Evolutionary conservation across 495 filamentous ascomycete species (phyloP).

Genomic region (Collariella sp.): DNA sequence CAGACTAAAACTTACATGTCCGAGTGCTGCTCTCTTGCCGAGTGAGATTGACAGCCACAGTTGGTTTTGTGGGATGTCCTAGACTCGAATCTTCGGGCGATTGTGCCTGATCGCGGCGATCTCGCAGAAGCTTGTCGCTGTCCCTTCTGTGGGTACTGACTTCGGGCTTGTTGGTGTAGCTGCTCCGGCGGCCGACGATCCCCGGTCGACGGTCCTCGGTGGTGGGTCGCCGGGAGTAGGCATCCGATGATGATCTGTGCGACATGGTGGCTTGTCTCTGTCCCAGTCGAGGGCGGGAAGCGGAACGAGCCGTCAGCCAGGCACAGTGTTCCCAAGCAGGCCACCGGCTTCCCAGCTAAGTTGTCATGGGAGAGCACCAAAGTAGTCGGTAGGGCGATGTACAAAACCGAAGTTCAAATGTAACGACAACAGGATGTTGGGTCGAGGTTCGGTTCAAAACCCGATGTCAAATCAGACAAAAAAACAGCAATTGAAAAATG

Average conservation of each 20-base stretch:
- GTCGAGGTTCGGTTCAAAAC: no score
- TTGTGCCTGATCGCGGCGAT: not conserved
- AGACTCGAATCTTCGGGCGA: not conserved
- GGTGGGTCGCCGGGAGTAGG: conserved; percentile 17
- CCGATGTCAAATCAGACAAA: no score
- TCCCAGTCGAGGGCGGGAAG: not conserved
- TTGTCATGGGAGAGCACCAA: not conserved
- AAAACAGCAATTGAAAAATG: no score
- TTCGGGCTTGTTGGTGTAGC: not conserved
- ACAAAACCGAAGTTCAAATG: not conserved
- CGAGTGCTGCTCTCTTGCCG: not conserved
- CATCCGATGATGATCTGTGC: conserved; percentile 11
- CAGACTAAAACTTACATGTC: not conserved
- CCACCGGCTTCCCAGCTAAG: not conserved
- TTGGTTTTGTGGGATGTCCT: not conserved
- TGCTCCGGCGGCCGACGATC: conserved; percentile 14
- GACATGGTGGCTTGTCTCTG: conserved; percentile 13
- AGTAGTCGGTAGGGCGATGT: not conserved
- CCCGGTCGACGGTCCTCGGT: conserved; percentile 14
- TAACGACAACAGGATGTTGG: no score
- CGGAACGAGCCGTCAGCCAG: not conserved
- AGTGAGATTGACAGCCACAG: not conserved
- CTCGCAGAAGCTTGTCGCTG: not conserved
- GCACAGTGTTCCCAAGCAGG: not conserved
- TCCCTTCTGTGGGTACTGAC: conserved; percentile 1